Base-by-base conservation (phyloP, 345 rosid species). In the Euphorbia tirucalli region DNA sequence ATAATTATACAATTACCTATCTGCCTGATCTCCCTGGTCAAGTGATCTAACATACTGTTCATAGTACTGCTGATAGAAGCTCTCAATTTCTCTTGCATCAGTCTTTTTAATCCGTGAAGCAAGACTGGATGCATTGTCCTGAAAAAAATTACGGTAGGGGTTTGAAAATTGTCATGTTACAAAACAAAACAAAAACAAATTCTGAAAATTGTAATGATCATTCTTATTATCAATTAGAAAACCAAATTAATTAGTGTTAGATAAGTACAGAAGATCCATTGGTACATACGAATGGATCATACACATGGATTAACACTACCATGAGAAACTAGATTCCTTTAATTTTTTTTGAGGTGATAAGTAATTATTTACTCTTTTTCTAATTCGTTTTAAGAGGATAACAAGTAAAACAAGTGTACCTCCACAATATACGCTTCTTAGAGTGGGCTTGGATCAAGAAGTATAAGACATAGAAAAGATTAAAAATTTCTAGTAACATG, bases 101-200 rank as follows among this genome's bases (percentile, higher is more conserved):
- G 97, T 95, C 87, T 92, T 95, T 81, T 92, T 89, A 43, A 88
- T 83, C 68, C 99, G 85, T 50, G 99, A 89, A 68, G 99, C 96
- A 80, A 95, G 93, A 85, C 97, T 95, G 46, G 99, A 83, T 3
- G 97, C 97, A 78, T 92, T 85, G 78, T 92, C 99, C 97, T 92
- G 86, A 41, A 49, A 57, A 25, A 31, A 31, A 63, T 48, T 68
- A 61, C 7, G 35, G 76, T n/a, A n/a, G 54, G 49, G 59, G 71
- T 75, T 16, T 16, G 44, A 41, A 41, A 4, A 41, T 41, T 25
- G 22, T 1, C 39, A 67, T 56, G 37, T 35, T 8, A 37, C 68
- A n/a, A 76, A 32, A 55, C 62, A 69, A 35, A 49, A 63, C 48
- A 30, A 39, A 30, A 61, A 2, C 50, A 57, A 9, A 44, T 11